phyloP scores from a whole-genome alignment of 2,329 filamentous ascomycete genomes.

The Orbilia ellipsospora region DNA sequence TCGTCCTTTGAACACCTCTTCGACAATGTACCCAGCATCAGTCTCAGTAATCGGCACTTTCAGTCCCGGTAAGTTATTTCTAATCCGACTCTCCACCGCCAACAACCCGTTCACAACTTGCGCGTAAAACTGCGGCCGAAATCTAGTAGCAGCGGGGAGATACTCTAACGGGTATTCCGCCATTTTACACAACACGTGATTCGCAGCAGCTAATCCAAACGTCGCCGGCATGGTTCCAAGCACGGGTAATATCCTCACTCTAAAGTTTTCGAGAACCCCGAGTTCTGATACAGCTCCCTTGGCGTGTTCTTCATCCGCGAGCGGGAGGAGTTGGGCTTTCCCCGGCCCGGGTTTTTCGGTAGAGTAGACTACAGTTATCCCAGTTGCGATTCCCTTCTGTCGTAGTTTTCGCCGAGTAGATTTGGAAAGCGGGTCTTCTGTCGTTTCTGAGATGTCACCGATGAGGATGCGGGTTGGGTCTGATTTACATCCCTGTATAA shows the following conservation, averaged over 20 bases:
- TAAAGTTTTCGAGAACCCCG: conserved; percentile 88
- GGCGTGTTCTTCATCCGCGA: conserved; percentile 82
- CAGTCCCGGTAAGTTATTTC: conserved; percentile 79
- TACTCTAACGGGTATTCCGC: conserved; percentile 87
- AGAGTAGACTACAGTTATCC: conserved; percentile 92
- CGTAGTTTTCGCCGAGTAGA: conserved; percentile 84
- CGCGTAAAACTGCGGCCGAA: conserved; percentile 88
- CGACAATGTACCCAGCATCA: conserved; percentile 87
- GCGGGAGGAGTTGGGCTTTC: conserved; percentile 87
- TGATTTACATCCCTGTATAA: conserved; percentile 52
- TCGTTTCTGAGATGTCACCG: conserved; percentile 87
- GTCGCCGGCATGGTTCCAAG: conserved; percentile 97
- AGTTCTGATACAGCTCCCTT: conserved; percentile 76
- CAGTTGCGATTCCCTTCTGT: conserved; percentile 78
- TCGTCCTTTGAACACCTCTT: conserved; percentile 86
- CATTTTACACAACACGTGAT: conserved; percentile 88
- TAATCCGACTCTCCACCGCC: conserved; percentile 69
- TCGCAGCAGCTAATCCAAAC: conserved; percentile 90
- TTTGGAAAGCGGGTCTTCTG: conserved; percentile 87
- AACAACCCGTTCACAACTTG: conserved; percentile 80
- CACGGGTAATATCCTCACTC: conserved; percentile 93
- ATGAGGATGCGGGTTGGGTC: conserved; percentile 84
- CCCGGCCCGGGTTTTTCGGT: conserved; percentile 89
- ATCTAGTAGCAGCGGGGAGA: conserved; percentile 75
- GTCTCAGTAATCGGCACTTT: conserved; percentile 80